Conservation (phyloP, 179 eudicot species). For the Patellifolia procumbens region DNA sequence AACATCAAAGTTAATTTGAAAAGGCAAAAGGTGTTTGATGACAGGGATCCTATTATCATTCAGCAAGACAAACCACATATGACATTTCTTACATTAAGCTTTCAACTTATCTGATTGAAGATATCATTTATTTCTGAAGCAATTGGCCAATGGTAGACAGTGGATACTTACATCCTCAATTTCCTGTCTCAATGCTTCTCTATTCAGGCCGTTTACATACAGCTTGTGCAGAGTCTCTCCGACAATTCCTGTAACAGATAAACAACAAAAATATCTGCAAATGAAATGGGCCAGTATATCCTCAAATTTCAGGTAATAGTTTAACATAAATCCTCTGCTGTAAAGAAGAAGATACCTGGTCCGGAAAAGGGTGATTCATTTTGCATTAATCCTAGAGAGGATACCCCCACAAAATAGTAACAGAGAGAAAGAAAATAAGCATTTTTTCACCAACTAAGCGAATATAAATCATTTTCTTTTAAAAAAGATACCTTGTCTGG, state of each 20-base stretch:
- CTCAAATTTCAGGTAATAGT: background rate
- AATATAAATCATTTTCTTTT: background rate
- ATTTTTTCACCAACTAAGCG: background rate
- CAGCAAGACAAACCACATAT: background rate
- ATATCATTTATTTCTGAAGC: background rate
- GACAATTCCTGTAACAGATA: conserved; percentile 15
- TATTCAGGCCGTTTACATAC: conserved; percentile 49
- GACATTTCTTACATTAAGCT: background rate
- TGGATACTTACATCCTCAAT: conserved; percentile 37
- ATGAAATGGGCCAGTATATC: background rate
- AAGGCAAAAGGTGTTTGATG: background rate
- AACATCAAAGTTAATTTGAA: background rate
- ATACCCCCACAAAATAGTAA: conserved; percentile 6
- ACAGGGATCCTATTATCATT: background rate
- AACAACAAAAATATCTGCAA: background rate
- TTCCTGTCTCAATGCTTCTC: conserved; percentile 45
- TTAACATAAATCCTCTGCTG: background rate
- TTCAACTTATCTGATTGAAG: background rate
- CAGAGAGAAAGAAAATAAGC: conserved; percentile 14
- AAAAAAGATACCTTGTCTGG: conserved; percentile 28
- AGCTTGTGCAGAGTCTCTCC: conserved; percentile 35
- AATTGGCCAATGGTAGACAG: conserved; percentile 16
- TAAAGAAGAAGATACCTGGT: conserved; percentile 25
- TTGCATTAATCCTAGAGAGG: conserved; percentile 16
- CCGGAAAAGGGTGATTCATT: conserved; percentile 22